Percentiles rank a stretch among this genome's conserved stretches.
Evolutionary conservation across 768 basidiomycete genomes (phyloP).

Genomic region (Mycena kentingensis): DNA sequence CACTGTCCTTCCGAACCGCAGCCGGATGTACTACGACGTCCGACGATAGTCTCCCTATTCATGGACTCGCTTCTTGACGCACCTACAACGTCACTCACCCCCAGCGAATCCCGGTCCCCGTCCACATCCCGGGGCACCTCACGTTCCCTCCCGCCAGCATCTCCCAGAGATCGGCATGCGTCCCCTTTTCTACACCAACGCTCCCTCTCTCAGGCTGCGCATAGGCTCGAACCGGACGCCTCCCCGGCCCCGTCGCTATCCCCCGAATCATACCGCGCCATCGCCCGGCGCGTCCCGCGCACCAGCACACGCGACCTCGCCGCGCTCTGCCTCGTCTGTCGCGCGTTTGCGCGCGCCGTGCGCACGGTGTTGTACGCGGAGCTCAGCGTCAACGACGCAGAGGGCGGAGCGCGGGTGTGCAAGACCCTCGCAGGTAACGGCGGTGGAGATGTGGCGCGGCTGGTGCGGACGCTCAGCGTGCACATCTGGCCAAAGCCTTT

Average conservation of each 20-base stretch:
- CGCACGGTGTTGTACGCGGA: conserved; percentile 65
- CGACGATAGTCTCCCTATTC: too few species aligned
- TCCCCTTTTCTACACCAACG: too few species aligned
- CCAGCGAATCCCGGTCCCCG: too few species aligned
- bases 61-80: too few species aligned
- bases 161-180: too few species aligned
- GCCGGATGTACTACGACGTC: too few species aligned
- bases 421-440: conserved; percentile 44
- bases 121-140: too few species aligned
- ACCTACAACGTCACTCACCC: too few species aligned
- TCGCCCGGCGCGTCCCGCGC: conserved; percentile 53
- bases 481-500: conserved; percentile 36
- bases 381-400: conserved; percentile 46
- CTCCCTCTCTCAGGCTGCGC: too few species aligned
- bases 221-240: too few species aligned
- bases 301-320: conserved; percentile 60
- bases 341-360: conserved; percentile 52
- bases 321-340: conserved; percentile 59
- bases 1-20: too few species aligned
- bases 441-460: conserved; percentile 49
- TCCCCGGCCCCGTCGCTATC: conserved; percentile 33
- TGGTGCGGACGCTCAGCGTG: conserved; percentile 60
- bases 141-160: too few species aligned
- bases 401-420: conserved; percentile 47
- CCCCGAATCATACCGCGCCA: conserved; percentile 58